A percentile compares a stretch with the other conserved stretches of the same genome.
Conservation (phyloP, 495 filamentous ascomycete genomes). For the Pyrenula massariospora region DNA sequence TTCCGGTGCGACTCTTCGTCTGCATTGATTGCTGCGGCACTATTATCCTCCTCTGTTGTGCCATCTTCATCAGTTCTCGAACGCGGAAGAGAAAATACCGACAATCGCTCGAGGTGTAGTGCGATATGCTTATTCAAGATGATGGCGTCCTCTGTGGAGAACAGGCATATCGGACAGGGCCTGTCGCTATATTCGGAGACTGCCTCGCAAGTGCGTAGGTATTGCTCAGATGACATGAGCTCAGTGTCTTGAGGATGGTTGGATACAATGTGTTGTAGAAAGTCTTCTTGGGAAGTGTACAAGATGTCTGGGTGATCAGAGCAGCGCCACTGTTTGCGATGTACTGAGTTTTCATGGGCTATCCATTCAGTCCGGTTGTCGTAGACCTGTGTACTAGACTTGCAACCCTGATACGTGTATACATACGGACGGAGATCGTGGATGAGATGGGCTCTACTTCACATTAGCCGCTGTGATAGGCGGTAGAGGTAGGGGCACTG, state of each 20-base stretch:
- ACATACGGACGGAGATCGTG: slow-evolving; percentile 14
- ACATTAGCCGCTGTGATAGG: background rate
- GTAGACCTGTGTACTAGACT: slow-evolving; percentile 5
- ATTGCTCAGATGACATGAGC: background rate
- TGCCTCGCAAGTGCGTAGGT: background rate
- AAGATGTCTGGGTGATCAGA: background rate
- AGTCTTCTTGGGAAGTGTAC: background rate
- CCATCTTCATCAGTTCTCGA: background rate
- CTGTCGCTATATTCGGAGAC: background rate
- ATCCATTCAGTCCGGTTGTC: slow-evolving; percentile 13
- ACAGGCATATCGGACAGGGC: background rate
- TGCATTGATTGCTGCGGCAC: too few species aligned
- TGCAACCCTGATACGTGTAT: slow-evolving; percentile 13
- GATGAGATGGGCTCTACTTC: slow-evolving; percentile 15
- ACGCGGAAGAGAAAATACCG: background rate
- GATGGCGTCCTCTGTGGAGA: background rate
- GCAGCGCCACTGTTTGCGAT: slow-evolving; percentile 14
- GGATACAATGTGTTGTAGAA: background rate
- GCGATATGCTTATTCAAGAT: background rate
- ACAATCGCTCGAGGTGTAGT: background rate
- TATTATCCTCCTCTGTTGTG: too few species aligned
- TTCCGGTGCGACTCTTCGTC: too few species aligned
- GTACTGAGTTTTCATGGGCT: slow-evolving; percentile 9
- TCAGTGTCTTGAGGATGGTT: background rate
- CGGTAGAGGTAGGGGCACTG: background rate